Conservation (phyloP, 345 rosid genomes). For the Boechera retrofracta region DNA sequence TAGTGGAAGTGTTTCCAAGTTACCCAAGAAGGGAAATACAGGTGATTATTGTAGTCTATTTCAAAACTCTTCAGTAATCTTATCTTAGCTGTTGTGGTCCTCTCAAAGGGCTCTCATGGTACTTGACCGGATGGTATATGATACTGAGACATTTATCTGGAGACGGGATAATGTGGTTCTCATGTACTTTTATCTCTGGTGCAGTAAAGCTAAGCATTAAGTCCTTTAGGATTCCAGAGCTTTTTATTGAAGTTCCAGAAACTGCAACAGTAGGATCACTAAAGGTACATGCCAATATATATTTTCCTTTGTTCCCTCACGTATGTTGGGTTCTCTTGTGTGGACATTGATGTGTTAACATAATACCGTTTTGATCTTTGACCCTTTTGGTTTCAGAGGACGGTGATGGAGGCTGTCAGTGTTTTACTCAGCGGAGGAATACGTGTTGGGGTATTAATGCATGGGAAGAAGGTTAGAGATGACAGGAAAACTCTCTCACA, state of each 20-base stretch:
- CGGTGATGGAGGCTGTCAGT: conserved; percentile 72
- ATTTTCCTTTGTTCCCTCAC: conserved; percentile 18
- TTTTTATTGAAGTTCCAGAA: conserved; percentile 86
- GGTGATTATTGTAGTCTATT: conserved; percentile 37
- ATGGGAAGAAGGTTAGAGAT: conserved; percentile 86
- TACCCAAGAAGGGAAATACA: conserved; percentile 56
- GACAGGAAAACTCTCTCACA: conserved; percentile 73
- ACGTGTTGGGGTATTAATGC: conserved; percentile 72
- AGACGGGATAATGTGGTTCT: conserved; percentile 38
- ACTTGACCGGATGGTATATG: conserved; percentile 38
- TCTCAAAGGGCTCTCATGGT: conserved; percentile 68
- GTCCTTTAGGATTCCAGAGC: conserved; percentile 92
- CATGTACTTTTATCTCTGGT: conserved; percentile 44
- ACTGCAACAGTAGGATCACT: conserved; percentile 66
- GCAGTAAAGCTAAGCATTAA: conserved; percentile 96
- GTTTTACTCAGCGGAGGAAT: conserved; percentile 75
- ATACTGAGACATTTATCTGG: conserved; percentile 1
- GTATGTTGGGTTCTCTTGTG: conserved; percentile 20
- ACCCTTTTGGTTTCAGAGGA: conserved; percentile 56
- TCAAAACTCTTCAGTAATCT: conserved; percentile 20
- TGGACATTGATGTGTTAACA: conserved; percentile 15
- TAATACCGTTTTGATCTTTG: conserved; percentile 15
- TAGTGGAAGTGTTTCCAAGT: conserved; percentile 83
- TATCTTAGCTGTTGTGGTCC: conserved; percentile 38
- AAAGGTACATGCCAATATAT: conserved; percentile 38